Conservation (phyloP, 2,329 filamentous ascomycete genomes). For the Pseudocercospora cruenta region DNA sequence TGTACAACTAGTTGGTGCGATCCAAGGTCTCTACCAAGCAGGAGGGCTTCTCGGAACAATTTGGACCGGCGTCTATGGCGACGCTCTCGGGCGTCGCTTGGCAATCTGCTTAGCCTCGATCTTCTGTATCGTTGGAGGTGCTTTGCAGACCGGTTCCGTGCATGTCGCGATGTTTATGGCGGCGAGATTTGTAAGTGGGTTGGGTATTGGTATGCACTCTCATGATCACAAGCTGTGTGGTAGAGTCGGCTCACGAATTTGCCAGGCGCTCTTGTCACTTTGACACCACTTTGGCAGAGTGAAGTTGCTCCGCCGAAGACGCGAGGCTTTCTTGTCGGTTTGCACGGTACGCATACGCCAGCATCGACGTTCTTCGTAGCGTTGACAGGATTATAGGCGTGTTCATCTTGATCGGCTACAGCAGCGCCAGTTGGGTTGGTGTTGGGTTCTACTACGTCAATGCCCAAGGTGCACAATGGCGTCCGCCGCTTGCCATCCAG, state of each 20-base stretch:
- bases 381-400: too few relatives aligned
- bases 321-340: background rate
- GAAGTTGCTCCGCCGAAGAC: background rate
- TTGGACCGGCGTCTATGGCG: constrained; percentile 15
- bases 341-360: background rate
- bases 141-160: constrained; percentile 42
- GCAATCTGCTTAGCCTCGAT: constrained; percentile 42
- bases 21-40: constrained; percentile 3
- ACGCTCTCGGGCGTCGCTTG: constrained; percentile 42
- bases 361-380: too few relatives aligned
- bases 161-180: constrained; percentile 47
- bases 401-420: background rate
- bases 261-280: background rate
- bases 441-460: background rate
- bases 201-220: constrained; percentile 36
- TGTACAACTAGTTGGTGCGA: background rate
- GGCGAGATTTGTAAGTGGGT: constrained; percentile 43
- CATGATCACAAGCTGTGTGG: background rate
- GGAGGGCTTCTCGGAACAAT: background rate
- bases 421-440: background rate
- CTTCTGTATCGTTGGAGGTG: constrained; percentile 45
- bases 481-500: background rate
- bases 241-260: background rate
- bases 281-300: background rate
- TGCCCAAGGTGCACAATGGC: background rate